These are phyloP conservation scores for Rhodosporidiobolus odoratus DNA, from an alignment of 768 basidiomycete genomes.

Conservation along the genomic window DNA sequence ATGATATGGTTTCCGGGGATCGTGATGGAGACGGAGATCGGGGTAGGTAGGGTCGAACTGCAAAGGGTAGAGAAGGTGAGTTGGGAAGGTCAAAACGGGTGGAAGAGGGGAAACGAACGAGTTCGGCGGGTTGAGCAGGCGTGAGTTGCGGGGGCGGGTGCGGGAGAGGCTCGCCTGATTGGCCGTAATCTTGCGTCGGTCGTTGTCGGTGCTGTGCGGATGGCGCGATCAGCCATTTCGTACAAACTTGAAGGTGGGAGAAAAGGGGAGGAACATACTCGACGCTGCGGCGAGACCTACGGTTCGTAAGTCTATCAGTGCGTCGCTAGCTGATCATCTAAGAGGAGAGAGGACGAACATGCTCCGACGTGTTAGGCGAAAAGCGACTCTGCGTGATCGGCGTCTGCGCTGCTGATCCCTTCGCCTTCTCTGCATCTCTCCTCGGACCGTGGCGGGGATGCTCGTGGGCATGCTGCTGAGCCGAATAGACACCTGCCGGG, in stretches of 20 bases:
- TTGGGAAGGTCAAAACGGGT: too few species aligned
- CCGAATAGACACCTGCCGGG: too few species aligned
- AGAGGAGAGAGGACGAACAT: background rate
- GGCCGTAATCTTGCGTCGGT: background rate
- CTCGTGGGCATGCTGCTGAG: background rate
- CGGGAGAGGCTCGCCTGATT: background rate
- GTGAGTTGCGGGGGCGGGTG: background rate
- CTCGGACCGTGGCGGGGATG: background rate
- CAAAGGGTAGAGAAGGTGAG: background rate
- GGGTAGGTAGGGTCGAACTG: background rate
- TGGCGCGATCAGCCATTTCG: background rate
- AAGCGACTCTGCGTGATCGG: background rate
- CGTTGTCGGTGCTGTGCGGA: background rate
- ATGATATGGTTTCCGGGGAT: background rate
- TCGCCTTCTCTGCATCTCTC: background rate
- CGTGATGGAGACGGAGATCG: background rate
- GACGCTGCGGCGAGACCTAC: background rate
- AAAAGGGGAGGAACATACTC: background rate
- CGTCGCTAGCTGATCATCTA: too few species aligned
- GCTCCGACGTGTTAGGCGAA: constrained; percentile 5
- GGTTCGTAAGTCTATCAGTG: background rate
- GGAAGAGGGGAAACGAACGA: too few species aligned
- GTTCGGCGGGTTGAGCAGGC: too few species aligned
- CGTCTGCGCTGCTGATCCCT: background rate
- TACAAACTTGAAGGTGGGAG: background rate